These are phyloP conservation scores for Prototheca cutis DNA, from an alignment of 163 green algal species.

Conservation along the genomic window DNA sequence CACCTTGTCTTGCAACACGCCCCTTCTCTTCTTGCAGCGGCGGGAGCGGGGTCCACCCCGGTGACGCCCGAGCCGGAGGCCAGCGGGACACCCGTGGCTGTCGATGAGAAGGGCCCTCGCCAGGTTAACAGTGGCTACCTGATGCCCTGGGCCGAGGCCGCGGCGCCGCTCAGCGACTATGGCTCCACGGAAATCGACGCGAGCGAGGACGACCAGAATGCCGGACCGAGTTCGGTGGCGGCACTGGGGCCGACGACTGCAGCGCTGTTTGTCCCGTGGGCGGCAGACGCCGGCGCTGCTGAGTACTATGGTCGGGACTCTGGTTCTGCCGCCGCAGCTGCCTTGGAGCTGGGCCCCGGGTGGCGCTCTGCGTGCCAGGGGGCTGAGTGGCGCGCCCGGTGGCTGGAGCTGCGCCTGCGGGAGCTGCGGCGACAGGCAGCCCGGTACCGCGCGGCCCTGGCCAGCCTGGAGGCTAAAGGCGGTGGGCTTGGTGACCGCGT, in stretches of 20 bases:
- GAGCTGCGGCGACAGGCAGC: constrained; percentile 34
- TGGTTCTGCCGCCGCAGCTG: not conserved
- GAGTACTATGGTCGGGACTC: not conserved
- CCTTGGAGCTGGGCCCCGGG: not conserved
- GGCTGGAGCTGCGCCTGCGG: constrained; percentile 46
- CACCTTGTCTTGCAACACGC: too few relatives aligned
- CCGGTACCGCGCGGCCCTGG: constrained; percentile 14
- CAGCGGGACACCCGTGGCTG: too few relatives aligned
- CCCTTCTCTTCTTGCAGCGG: too few relatives aligned
- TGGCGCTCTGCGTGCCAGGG: constrained; percentile 1
- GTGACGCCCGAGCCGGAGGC: too few relatives aligned
- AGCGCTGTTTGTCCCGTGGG: not conserved
- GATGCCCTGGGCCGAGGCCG: not conserved
- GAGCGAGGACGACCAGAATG: not conserved
- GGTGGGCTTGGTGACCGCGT: too few relatives aligned
- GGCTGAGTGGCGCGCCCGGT: constrained; percentile 35
- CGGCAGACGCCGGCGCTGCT: not conserved
- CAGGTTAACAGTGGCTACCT: not conserved
- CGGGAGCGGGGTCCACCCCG: too few relatives aligned
- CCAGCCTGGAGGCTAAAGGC: constrained; percentile 16
- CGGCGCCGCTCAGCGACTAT: not conserved
- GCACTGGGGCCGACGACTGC: not conserved
- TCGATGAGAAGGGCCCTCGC: not conserved
- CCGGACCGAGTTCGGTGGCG: not conserved
- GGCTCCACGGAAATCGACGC: not conserved